Conservation (phyloP, 192 early-diverging fungal genomes). For the Linnemannia elongata region DNA sequence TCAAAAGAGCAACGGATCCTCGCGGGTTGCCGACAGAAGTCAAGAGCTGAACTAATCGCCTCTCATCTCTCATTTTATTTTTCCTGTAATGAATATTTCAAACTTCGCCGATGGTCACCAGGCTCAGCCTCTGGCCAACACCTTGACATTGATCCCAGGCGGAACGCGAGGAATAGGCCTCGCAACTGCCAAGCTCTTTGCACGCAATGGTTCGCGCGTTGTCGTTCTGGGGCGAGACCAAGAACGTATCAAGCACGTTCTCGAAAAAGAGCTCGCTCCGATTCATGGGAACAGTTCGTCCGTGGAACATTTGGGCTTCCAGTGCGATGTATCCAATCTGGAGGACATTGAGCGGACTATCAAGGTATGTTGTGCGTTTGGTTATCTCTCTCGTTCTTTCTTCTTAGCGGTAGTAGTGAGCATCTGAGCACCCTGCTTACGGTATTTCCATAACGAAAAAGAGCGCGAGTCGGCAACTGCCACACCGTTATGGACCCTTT, state of each 20-base stretch:
- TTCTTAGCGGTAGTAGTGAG: background rate
- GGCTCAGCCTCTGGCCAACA: conserved; percentile 29
- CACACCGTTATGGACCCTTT: background rate
- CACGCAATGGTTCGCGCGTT: conserved; percentile 65
- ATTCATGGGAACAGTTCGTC: conserved; percentile 32
- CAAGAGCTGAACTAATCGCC: background rate
- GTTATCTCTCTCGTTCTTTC: background rate
- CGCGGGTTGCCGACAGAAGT: background rate
- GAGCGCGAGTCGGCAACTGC: background rate
- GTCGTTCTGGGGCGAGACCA: conserved; percentile 69
- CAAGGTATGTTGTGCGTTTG: conserved; percentile 47
- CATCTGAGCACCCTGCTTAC: conserved; percentile 10
- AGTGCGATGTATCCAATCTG: conserved; percentile 62
- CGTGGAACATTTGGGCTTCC: conserved; percentile 46
- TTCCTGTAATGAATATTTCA: background rate
- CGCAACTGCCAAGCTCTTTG: conserved; percentile 74
- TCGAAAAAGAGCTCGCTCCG: conserved; percentile 22
- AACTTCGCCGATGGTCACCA: background rate
- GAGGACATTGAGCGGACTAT: conserved; percentile 51
- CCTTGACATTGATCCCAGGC: conserved; percentile 69
- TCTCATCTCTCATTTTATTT: background rate
- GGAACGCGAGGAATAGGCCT: conserved; percentile 86
- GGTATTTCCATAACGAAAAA: background rate
- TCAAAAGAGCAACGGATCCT: background rate
- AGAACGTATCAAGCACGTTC: conserved; percentile 49